phyloP scores from a whole-genome alignment of 2,329 filamentous ascomycete genomes.

The Biscogniauxia mediterranea region DNA sequence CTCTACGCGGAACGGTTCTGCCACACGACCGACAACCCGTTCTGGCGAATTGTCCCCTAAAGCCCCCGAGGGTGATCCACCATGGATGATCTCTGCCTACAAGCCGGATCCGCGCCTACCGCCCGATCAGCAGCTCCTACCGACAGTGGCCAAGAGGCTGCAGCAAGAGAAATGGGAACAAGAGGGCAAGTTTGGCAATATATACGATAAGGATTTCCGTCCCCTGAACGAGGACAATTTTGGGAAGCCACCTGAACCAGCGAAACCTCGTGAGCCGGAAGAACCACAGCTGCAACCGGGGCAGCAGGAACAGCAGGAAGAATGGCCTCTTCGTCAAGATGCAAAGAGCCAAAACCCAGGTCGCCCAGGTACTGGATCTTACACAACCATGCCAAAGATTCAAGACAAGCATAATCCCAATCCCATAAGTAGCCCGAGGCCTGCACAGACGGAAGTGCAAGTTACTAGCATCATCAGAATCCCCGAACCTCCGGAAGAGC shows the following conservation, averaged over 20 bases:
- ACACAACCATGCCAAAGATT: conserved; percentile 64
- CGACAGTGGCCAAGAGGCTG: conserved; percentile 85
- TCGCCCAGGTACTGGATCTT: conserved; percentile 48
- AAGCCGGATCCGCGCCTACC: conserved; percentile 92
- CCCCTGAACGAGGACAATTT: conserved; percentile 70
- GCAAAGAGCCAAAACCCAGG: conserved; percentile 49
- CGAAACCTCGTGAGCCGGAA: conserved; percentile 41
- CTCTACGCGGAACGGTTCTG: conserved; percentile 44
- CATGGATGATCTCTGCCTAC: conserved; percentile 93
- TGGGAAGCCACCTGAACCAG: conserved; percentile 42
- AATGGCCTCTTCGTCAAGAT: conserved; percentile 59
- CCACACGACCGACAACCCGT: conserved; percentile 60
- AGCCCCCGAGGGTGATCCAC: conserved; percentile 88
- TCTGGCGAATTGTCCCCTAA: conserved; percentile 57
- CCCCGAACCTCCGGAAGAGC: conserved; percentile 50
- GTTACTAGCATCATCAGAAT: conserved; percentile 43
- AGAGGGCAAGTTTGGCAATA: conserved; percentile 80
- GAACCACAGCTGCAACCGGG: conserved; percentile 26
- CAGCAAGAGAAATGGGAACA: conserved; percentile 95
- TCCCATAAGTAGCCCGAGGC: conserved; percentile 45
- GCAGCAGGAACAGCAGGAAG: conserved; percentile 36
- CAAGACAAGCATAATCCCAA: conserved; percentile 42
- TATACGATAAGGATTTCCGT: conserved; percentile 85
- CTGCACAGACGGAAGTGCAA: conserved; percentile 40
- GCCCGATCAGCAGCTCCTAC: conserved; percentile 91